A percentile compares a stretch with the other conserved stretches of the same genome.
These are phyloP conservation scores for Crucibulum laeve DNA, from an alignment of 768 basidiomycete species.

Conservation along the genomic window DNA sequence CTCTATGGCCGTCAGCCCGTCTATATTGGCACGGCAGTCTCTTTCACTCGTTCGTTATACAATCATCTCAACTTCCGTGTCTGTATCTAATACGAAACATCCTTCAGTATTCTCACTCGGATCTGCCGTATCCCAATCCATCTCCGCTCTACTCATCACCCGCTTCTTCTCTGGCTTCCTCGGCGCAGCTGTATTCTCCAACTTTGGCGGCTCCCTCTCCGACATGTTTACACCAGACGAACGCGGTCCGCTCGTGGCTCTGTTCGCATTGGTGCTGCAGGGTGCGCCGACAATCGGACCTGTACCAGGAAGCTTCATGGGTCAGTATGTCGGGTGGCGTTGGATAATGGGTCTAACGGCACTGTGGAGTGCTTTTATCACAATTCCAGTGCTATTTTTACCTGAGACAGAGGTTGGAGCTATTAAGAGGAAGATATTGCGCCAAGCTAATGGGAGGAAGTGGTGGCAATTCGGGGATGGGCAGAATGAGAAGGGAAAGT, in stretches of 20 bases:
- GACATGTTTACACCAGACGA: conserved; percentile 14
- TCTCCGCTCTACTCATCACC: conserved; percentile 2
- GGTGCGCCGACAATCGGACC: conserved; percentile 9
- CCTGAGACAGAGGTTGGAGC: too few species aligned
- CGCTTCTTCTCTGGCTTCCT: conserved; percentile 4
- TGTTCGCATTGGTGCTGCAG: conserved; percentile 9
- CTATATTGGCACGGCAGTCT: conserved; percentile 4
- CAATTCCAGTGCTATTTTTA: too few species aligned
- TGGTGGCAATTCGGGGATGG: too few species aligned
- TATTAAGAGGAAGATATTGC: too few species aligned
- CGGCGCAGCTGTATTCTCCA: conserved; percentile 8
- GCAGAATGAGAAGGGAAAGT: too few species aligned
- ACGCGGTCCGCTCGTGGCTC: conserved; percentile 8
- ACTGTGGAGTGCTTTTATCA: too few species aligned
- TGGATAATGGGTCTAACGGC: conserved; percentile 8
- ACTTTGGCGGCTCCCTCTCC: conserved; percentile 8
- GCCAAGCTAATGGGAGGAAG: too few species aligned
- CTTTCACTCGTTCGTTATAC: conserved; percentile 1
- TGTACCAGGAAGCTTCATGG: conserved; percentile 5
- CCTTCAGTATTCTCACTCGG: conserved; percentile 2
- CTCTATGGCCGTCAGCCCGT: conserved; percentile 9
- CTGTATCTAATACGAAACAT: background rate
- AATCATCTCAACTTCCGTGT: background rate
- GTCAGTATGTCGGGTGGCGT: conserved; percentile 6
- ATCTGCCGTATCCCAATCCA: conserved; percentile 4